Percentiles rank a stretch among this genome's conserved stretches.
These are phyloP conservation scores for Fagopyrum homotropicum DNA, from an alignment of 148 eudicot species.

Conservation along the genomic window DNA sequence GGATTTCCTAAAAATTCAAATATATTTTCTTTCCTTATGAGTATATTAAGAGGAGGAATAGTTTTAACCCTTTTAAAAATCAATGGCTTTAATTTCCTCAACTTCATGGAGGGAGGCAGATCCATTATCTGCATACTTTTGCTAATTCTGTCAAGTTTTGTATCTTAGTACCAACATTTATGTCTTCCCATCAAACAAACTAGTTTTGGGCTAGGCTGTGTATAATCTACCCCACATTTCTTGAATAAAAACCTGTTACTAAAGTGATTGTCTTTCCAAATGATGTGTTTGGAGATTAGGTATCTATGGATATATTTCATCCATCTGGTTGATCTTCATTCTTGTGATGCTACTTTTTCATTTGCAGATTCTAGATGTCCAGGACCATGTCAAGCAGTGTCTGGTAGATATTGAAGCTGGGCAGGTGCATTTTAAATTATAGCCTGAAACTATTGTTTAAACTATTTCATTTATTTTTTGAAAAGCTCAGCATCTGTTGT, in stretches of 20 bases:
- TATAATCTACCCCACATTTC: not conserved
- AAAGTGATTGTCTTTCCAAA: not conserved
- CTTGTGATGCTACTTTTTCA: not conserved
- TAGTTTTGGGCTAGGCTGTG: not conserved
- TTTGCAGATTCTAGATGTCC: slow-evolving; percentile 2
- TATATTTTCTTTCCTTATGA: no score
- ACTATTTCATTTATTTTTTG: not conserved
- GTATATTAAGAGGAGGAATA: no score
- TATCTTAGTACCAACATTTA: not conserved
- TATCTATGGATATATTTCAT: not conserved
- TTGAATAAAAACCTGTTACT: not conserved
- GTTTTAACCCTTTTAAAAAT: no score
- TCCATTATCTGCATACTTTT: not conserved
- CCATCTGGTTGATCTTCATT: not conserved
- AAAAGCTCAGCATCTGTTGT: not conserved
- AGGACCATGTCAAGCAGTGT: slow-evolving; percentile 7
- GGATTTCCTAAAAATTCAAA: no score
- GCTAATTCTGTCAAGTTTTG: not conserved
- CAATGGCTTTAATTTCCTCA: no score
- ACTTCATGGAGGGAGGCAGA: no score
- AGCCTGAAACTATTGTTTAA: not conserved
- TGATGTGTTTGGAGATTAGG: not conserved
- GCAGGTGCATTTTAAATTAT: not conserved
- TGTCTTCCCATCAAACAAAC: not conserved
- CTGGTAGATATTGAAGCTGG: slow-evolving; percentile 7